Evolutionary conservation across 306 rosid genomes (phyloP).

Genomic region (Pterocarpus santalinus): DNA sequence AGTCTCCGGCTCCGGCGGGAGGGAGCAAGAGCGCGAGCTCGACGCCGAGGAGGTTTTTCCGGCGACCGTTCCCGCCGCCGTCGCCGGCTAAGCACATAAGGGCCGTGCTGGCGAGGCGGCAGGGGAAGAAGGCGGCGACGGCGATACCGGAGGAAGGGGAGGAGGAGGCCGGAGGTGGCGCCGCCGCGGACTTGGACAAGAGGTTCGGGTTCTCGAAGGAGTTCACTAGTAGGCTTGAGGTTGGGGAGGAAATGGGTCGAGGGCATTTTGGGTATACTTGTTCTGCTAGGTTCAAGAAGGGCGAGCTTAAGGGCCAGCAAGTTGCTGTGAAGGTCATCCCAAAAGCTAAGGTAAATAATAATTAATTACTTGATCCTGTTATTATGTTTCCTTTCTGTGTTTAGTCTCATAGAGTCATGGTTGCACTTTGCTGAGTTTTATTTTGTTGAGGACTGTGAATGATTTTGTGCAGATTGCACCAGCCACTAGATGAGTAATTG

Average conservation of each 20-base stretch:
- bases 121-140: slow-evolving; percentile 72
- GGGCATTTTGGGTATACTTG: slow-evolving; percentile 99
- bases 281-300: slow-evolving; percentile 93
- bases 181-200: slow-evolving; percentile 83
- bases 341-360: slow-evolving; percentile 76
- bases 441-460: neutral
- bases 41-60: slow-evolving; percentile 89
- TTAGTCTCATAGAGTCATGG: neutral
- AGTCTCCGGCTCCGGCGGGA: slow-evolving; percentile 64
- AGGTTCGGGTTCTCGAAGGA: slow-evolving; percentile 97
- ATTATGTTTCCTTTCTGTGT: neutral
- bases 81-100: slow-evolving; percentile 97
- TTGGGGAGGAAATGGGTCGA: slow-evolving; percentile 94
- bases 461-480: neutral
- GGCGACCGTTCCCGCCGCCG: slow-evolving; percentile 93
- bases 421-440: neutral
- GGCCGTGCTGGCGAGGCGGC: slow-evolving; percentile 79
- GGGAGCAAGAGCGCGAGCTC: slow-evolving; percentile 70
- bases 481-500: slow-evolving; percentile 5
- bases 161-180: slow-evolving; percentile 55
- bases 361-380: slow-evolving; percentile 5
- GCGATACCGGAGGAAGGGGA: slow-evolving; percentile 90
- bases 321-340: slow-evolving; percentile 97
- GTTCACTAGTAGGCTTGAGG: slow-evolving; percentile 76
- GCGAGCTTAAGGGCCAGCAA: slow-evolving; percentile 86